These are phyloP conservation scores for Mimosa bimucronata DNA, from an alignment of 306 rosid genomes.

Conservation along the genomic window DNA sequence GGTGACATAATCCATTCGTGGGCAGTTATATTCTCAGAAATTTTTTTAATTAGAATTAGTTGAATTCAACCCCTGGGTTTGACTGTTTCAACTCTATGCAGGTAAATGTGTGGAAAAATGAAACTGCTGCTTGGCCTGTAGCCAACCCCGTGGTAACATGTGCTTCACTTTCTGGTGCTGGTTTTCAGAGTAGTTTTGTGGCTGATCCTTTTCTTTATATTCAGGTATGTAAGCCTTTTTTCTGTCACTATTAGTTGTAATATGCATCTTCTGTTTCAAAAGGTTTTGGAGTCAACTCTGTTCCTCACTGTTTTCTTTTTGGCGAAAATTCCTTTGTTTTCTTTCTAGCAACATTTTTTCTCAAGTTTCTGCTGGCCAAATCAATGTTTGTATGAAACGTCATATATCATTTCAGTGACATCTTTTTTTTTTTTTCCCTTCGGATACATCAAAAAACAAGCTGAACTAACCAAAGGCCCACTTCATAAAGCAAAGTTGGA, in stretches of 20 bases:
- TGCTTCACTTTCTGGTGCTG: conserved; percentile 90
- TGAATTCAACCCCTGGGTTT: conserved; percentile 23
- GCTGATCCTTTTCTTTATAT: conserved; percentile 93
- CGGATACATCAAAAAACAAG: neutral
- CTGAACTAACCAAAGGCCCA: neutral
- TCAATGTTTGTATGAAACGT: conserved; percentile 16
- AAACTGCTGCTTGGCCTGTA: conserved; percentile 91
- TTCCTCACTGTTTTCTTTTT: conserved; percentile 6
- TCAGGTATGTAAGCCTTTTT: conserved; percentile 56
- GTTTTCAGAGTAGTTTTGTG: conserved; percentile 91
- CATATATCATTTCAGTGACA: conserved; percentile 12
- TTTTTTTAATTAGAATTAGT: conserved; percentile 17
- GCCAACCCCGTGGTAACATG: conserved; percentile 94
- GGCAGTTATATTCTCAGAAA: neutral
- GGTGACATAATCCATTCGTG: neutral
- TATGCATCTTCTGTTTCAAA: too few relatives aligned
- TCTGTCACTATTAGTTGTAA: conserved; percentile 17
- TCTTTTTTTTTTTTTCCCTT: neutral
- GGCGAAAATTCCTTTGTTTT: conserved; percentile 9
- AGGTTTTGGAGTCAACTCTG: conserved; percentile 1
- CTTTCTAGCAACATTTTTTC: conserved; percentile 20
- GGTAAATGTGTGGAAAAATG: conserved; percentile 67
- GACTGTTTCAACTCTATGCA: conserved; percentile 51
- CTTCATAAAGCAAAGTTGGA: conserved; percentile 11
- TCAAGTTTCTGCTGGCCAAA: conserved; percentile 8